These are phyloP conservation scores for Pestalotiopsis sp. DNA, from an alignment of 2,329 filamentous ascomycete species.

Conservation along the genomic window DNA sequence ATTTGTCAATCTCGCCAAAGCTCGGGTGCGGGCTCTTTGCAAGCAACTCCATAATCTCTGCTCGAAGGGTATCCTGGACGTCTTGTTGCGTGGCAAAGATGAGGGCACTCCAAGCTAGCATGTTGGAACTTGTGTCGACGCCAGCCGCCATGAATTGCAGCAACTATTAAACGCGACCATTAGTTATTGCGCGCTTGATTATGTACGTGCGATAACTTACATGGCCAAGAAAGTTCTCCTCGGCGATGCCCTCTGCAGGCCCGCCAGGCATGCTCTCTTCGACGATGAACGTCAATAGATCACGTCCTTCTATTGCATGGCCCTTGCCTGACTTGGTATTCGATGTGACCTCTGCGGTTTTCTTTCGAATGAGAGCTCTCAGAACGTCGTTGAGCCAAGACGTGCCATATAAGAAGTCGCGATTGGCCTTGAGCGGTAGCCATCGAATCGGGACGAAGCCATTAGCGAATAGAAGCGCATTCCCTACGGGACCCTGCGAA, in stretches of 20 bases:
- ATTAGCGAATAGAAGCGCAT: conserved; percentile 17
- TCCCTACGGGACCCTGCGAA: conserved; percentile 7
- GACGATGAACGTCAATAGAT: conserved; percentile 19
- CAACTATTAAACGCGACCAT: neutral
- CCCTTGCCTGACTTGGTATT: neutral
- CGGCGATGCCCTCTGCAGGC: conserved; percentile 18
- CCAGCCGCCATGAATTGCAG: conserved; percentile 20
- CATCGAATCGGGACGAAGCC: conserved; percentile 20
- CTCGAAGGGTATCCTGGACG: conserved; percentile 17
- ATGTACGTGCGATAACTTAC: neutral
- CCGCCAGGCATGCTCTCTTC: conserved; percentile 20
- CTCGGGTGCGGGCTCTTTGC: conserved; percentile 26
- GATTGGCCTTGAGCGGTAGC: conserved; percentile 19
- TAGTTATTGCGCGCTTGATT: neutral
- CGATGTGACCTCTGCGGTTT: neutral
- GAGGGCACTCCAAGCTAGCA: conserved; percentile 20
- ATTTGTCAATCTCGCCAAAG: conserved; percentile 26
- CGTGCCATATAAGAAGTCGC: conserved; percentile 17
- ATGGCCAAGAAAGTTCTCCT: conserved; percentile 19
- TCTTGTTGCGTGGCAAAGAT: conserved; percentile 16
- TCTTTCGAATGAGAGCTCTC: neutral
- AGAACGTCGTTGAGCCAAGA: conserved; percentile 18
- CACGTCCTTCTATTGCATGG: conserved; percentile 12
- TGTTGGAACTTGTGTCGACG: conserved; percentile 20
- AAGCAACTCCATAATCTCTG: conserved; percentile 5